Conservation (phyloP, 257 asterid species). For the Ajuga chamaepitys region DNA sequence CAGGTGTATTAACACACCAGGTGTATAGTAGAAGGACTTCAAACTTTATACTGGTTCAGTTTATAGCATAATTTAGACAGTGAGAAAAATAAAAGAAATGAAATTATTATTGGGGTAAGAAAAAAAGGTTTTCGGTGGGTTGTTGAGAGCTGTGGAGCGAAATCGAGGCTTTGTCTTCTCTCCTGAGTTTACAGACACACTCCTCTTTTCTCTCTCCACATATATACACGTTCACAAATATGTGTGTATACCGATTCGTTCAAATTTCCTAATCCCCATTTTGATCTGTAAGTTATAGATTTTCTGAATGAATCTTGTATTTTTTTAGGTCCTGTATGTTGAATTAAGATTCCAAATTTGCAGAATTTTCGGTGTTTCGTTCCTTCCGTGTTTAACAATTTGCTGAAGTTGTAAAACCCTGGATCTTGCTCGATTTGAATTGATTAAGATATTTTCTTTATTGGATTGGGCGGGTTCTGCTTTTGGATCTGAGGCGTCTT, state of each 20-base stretch:
- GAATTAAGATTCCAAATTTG: constrained; percentile 19
- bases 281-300: constrained; percentile 50
- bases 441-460: constrained; percentile 1
- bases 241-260: constrained; percentile 18
- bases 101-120: constrained; percentile 2
- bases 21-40: too few relatives aligned
- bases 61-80: neutral
- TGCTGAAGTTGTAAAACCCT: constrained; percentile 38
- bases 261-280: constrained; percentile 16
- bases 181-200: constrained; percentile 17
- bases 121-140: constrained; percentile 22
- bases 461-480: constrained; percentile 22
- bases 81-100: neutral
- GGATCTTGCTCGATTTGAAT: constrained; percentile 49
- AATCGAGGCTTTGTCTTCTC: constrained; percentile 46
- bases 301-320: constrained; percentile 8
- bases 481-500: constrained; percentile 44
- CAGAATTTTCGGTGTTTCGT: constrained; percentile 9
- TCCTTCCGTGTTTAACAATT: constrained; percentile 5
- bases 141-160: constrained; percentile 38
- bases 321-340: constrained; percentile 12
- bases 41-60: too few relatives aligned
- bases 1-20: too few relatives aligned
- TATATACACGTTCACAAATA: constrained; percentile 1
- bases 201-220: constrained; percentile 6